phyloP scores from a whole-genome alignment of 805 yeast genomes.

The Starmerella roubikii region DNA sequence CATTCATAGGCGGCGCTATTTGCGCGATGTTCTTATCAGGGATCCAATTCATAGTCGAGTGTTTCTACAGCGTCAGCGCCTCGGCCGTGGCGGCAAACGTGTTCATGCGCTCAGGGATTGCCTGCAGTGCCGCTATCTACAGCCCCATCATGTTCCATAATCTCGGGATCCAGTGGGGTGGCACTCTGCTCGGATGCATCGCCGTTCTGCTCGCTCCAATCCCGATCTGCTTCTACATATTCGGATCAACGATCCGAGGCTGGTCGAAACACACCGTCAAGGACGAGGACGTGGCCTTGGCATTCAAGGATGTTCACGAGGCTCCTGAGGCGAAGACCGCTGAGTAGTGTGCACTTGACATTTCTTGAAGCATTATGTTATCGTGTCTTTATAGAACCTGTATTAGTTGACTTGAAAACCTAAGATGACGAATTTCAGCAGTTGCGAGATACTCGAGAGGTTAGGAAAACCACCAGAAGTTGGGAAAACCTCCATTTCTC shows the following conservation, averaged over 20 bases:
- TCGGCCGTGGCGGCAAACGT: constrained; percentile 57
- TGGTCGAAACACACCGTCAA: no score
- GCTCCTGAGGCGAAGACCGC: no score
- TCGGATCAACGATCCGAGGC: constrained; percentile 42
- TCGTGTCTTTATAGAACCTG: no score
- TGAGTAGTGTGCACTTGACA: no score
- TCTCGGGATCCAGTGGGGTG: constrained; percentile 70
- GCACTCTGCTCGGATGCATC: constrained; percentile 52
- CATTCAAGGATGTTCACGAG: no score
- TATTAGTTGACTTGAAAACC: no score
- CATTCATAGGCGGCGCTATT: constrained; percentile 39
- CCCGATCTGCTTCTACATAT: constrained; percentile 49
- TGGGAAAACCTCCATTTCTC: no score
- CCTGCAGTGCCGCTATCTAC: constrained; percentile 60
- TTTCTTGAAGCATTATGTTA: no score
- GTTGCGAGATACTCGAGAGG: no score
- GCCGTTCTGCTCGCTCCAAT: constrained; percentile 47
- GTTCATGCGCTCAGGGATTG: constrained; percentile 50
- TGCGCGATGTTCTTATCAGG: constrained; percentile 45
- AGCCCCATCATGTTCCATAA: constrained; percentile 54
- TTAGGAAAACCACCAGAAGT: no score
- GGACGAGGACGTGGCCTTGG: no score
- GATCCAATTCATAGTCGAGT: constrained; percentile 47
- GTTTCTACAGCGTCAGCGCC: constrained; percentile 44
- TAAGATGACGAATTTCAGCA: no score